Conservation (phyloP, 768 basidiomycete genomes). For the Russula virescens region DNA sequence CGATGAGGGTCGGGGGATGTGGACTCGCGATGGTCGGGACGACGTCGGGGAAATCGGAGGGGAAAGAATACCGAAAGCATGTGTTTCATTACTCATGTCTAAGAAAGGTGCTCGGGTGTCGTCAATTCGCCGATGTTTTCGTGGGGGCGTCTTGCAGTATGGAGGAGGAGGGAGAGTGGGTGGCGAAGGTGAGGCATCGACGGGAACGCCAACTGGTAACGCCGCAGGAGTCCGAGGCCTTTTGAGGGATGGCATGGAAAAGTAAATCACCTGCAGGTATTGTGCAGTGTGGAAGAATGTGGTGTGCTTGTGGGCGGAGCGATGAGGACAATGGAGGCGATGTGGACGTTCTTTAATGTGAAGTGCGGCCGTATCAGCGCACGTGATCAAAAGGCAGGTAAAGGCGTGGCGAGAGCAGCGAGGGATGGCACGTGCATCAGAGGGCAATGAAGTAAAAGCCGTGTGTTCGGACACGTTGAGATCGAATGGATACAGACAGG, state of each 20-base stretch:
- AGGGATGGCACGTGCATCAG: slow-evolving; percentile 21
- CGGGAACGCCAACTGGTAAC: slow-evolving; percentile 7
- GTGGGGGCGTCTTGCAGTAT: slow-evolving; percentile 16
- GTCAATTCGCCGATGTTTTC: slow-evolving; percentile 17
- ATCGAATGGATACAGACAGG: slow-evolving; percentile 18
- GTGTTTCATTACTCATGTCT: slow-evolving; percentile 21
- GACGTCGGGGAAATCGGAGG: slow-evolving; percentile 6
- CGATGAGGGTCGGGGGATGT: not conserved
- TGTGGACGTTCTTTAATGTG: slow-evolving; percentile 23
- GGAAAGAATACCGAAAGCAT: not conserved
- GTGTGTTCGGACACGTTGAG: slow-evolving; percentile 19
- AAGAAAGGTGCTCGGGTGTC: slow-evolving; percentile 15
- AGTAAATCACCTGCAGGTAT: slow-evolving; percentile 3
- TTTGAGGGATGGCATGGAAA: slow-evolving; percentile 20
- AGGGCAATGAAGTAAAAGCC: slow-evolving; percentile 13
- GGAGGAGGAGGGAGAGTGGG: slow-evolving; percentile 9
- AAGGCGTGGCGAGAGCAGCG: slow-evolving; percentile 17
- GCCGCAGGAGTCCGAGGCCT: slow-evolving; percentile 13
- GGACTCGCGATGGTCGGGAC: not conserved
- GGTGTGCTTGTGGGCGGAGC: slow-evolving; percentile 20
- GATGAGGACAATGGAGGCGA: slow-evolving; percentile 17
- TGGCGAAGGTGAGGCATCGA: slow-evolving; percentile 14
- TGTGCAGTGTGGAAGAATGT: slow-evolving; percentile 17
- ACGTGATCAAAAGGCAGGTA: slow-evolving; percentile 21
- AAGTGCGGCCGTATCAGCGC: slow-evolving; percentile 13